Evolutionary conservation across 2,329 filamentous ascomycete genomes (phyloP).

Genomic region (Fusarium vanettenii): DNA sequence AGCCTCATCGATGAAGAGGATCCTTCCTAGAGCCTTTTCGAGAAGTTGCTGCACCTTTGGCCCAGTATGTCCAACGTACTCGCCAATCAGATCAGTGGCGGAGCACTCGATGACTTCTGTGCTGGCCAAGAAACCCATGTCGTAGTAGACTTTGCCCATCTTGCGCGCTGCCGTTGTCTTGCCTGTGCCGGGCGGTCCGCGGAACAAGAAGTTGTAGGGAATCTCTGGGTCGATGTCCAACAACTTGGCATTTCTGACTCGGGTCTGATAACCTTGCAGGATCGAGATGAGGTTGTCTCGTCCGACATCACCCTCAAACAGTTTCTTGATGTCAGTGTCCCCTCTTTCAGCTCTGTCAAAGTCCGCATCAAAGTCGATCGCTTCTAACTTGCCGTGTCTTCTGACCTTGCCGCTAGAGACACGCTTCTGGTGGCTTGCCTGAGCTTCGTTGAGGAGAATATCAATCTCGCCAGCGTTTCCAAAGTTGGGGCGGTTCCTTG

Average conservation of each 20-base stretch:
- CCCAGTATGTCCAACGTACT: slow-evolving; percentile 77
- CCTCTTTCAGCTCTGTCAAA: slow-evolving; percentile 58
- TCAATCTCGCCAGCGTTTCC: slow-evolving; percentile 82
- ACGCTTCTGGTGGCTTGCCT: slow-evolving; percentile 37
- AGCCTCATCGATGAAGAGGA: slow-evolving; percentile 79
- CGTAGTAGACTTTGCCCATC: slow-evolving; percentile 81
- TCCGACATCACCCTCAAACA: slow-evolving; percentile 71
- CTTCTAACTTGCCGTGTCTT: slow-evolving; percentile 75
- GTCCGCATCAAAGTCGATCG: slow-evolving; percentile 78
- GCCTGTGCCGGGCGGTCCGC: slow-evolving; percentile 74
- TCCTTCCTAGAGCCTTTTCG: slow-evolving; percentile 71
- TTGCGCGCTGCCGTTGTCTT: slow-evolving; percentile 80
- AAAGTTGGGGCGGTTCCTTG: slow-evolving; percentile 75
- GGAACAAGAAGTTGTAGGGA: slow-evolving; percentile 77
- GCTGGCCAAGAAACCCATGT: slow-evolving; percentile 74
- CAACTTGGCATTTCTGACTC: slow-evolving; percentile 44
- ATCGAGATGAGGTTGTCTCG: slow-evolving; percentile 64
- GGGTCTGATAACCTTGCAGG: slow-evolving; percentile 66
- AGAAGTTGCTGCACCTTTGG: slow-evolving; percentile 70
- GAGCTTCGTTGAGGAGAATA: slow-evolving; percentile 49
- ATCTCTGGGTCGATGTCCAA: slow-evolving; percentile 55
- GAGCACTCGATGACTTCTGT: slow-evolving; percentile 74
- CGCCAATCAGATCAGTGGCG: slow-evolving; percentile 74
- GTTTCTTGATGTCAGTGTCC: slow-evolving; percentile 57
- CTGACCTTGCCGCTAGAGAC: slow-evolving; percentile 32